Evolutionary conservation across 2,329 filamentous ascomycete genomes (phyloP).

Genomic region (Paracamarosporium sp.): DNA sequence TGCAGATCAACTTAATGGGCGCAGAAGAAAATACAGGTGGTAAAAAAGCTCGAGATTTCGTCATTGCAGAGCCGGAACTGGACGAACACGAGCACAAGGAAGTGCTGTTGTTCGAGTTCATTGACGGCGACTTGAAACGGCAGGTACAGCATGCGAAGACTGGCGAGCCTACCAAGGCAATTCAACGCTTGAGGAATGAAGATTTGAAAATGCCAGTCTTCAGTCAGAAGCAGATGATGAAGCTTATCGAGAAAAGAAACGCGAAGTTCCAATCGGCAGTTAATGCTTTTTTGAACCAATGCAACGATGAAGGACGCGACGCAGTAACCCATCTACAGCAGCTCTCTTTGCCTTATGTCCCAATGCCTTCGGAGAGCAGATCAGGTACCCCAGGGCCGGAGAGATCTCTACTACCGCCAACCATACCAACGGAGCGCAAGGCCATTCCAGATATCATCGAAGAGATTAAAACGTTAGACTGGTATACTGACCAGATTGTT

Average conservation of each 20-base stretch:
- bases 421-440: constrained; percentile 81
- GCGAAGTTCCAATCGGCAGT: constrained; percentile 80
- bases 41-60: constrained; percentile 57
- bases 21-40: constrained; percentile 71
- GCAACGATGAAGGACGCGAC: constrained; percentile 69
- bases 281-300: constrained; percentile 77
- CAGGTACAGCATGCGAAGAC: constrained; percentile 76
- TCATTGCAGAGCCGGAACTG: constrained; percentile 42
- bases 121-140: constrained; percentile 88
- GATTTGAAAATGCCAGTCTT: constrained; percentile 90
- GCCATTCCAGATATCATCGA: constrained; percentile 82
- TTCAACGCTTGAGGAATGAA: constrained; percentile 74
- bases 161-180: constrained; percentile 73
- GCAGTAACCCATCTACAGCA: constrained; percentile 70
- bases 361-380: constrained; percentile 60
- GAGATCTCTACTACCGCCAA: constrained; percentile 63
- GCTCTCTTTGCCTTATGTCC: constrained; percentile 68
- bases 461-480: constrained; percentile 80
- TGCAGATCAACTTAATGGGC: constrained; percentile 80
- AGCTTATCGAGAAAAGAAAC: constrained; percentile 88
- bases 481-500: constrained; percentile 93
- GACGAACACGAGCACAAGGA: constrained; percentile 61
- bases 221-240: constrained; percentile 90
- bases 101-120: constrained; percentile 88
- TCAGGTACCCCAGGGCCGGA: constrained; percentile 50